Base-by-base conservation (phyloP, 2,329 filamentous ascomycete species). In the Neonectria ditissima region DNA sequence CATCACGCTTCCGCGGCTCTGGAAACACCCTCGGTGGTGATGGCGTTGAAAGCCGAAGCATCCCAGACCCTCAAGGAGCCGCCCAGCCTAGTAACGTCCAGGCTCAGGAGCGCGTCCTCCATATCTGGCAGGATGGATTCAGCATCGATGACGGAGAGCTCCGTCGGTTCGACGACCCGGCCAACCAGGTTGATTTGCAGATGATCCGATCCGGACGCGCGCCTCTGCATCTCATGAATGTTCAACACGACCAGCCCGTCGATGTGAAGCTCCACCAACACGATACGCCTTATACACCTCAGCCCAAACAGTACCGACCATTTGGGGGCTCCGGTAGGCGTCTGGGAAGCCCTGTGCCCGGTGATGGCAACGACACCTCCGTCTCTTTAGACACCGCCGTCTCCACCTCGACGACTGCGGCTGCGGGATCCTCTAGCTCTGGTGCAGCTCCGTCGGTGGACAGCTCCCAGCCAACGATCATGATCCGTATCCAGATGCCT, bases 51-150 rank as follows among this genome's bases (percentile, higher is more conserved):
- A 94, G 91, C 70, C 87, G 89, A 63, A 81, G 82, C 24, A 87
- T 96, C 54, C 88, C 89, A 45, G 89, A 92, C 68, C 87, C 91
- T 28, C 78, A 65, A 0, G 77, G 77, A 4, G 64, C 72, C 68
- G 20, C 78, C 69, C 69, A 67, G 24, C 30, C 74, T 10, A 43
- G 70, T n/a, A 74, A 68, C 16, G 66, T 75, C 2, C 81, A 85
- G 34, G 84, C 86, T 5, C 88, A 91, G 65, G 87, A 88, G 54
- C 89, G 92, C 54, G 86, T 88, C 11, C 83, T 97, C 56, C 92
- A 95, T 73, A 84, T 96, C 47, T 97, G 93, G 93, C 85, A 86
- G 44, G 90, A 97, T 74, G 93, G 93, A 14, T 95, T 96, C 80
- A 95, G 92, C 68, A 89, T 97, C 65, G 92, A 94, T 63, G 92